Evolutionary conservation across 208 protist species (phyloP), one percentile per base, ranked within the genome.

Genomic region (Crithidia fasciculata): DNA sequence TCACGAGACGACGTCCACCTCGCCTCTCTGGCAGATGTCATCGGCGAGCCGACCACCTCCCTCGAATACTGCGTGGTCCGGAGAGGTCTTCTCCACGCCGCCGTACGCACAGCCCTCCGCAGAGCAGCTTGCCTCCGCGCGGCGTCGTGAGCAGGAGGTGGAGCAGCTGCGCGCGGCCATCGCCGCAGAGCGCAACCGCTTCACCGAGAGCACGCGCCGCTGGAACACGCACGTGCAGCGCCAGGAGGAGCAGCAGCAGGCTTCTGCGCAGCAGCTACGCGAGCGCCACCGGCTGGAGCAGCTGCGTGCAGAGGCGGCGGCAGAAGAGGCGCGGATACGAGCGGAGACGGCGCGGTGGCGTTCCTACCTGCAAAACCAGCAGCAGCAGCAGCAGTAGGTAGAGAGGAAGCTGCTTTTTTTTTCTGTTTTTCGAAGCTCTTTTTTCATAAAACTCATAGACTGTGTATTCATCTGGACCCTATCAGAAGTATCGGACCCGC

Each of bases 331-430:
- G 40, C 76, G 84, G 5, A 81, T 95, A 76, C 63, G 49, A 5
- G 59, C 58, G 3, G 90, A 93, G 15, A 69, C 83, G n/a, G 54
- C 80, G 56, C 82, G 85, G 3, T 94, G 87, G 87, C 78, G 83
- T 4, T 59, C 65, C 40, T 84, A 76, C 60, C 47, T 74, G 49
- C 66, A 80, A 36, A 50, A 78, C 16, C 81, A 83, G 18, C 57
- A 78, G 36, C 60, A 66, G 18, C 67, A 66, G 41, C 8, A 57
- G n/a, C 36, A 62, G 43, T 41, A 28, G 16, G 40, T 36, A 57
- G 8, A n/a, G 19, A 45, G 49, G 36, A n/a, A 49, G 16, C 4
- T n/a, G 18, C 36, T 44, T 70, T 64, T 49, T 56, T 61, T 72
- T 63, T 28, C 1, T 28, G 28, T 28, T 1, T 28, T 28, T 28